These are phyloP conservation scores for Scedosporium minutisporum DNA, from an alignment of 2,329 filamentous ascomycete species.

Conservation along the genomic window DNA sequence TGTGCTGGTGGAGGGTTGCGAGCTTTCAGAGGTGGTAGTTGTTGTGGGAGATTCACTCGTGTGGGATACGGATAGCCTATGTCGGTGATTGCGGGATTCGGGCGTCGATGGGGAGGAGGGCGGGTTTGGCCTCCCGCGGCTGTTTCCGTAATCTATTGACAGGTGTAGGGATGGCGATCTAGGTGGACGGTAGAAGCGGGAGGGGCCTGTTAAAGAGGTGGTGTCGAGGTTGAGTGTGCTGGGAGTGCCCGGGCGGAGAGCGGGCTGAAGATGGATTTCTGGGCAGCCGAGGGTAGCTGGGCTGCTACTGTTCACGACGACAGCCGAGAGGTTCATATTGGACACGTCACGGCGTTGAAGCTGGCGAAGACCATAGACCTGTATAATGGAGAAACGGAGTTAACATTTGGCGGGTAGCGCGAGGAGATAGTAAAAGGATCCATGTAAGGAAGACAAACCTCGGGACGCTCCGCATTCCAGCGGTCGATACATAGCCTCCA, in stretches of 20 bases:
- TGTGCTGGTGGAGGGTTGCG: background rate
- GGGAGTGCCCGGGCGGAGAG: conserved; percentile 1
- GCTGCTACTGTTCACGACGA: background rate
- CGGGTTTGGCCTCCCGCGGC: background rate
- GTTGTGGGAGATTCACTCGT: too few relatives aligned
- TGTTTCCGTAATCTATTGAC: background rate
- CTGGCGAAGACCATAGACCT: conserved; percentile 18
- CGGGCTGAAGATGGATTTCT: background rate
- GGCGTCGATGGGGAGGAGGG: background rate
- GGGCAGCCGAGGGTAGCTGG: background rate
- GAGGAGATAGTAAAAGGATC: background rate
- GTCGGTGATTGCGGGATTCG: too few relatives aligned
- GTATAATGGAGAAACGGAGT: conserved; percentile 1
- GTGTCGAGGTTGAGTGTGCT: conserved; percentile 8
- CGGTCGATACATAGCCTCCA: conserved; percentile 3
- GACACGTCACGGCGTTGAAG: conserved; percentile 14
- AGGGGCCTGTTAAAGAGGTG: conserved; percentile 4
- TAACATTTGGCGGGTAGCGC: background rate
- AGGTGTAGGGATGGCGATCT: background rate
- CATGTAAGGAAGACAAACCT: background rate
- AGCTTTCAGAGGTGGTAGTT: background rate
- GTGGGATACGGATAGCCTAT: too few relatives aligned
- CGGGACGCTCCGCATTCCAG: background rate
- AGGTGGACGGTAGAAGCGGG: conserved; percentile 9
- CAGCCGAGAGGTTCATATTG: conserved; percentile 6